A percentile compares a stretch with the other conserved stretches of the same genome.
phyloP scores from a whole-genome alignment of 169 alveolate genomes.

The Perkinsus marinus region DNA sequence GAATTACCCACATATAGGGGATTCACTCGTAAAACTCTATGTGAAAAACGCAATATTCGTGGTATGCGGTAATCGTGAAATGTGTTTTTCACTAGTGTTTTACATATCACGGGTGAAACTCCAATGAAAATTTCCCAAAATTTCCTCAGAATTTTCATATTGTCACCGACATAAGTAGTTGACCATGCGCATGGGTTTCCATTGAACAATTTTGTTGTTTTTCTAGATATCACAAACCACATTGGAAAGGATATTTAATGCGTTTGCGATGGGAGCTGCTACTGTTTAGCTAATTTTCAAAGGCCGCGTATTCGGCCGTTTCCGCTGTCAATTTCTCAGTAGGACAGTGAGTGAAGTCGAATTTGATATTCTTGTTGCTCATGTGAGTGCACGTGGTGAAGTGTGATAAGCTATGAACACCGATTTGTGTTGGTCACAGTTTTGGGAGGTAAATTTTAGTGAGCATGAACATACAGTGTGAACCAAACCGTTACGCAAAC shows the following conservation, averaged over 20 bases:
- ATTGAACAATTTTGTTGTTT: not conserved
- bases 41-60: too few relatives aligned
- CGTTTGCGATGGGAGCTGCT: not conserved
- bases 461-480: not conserved
- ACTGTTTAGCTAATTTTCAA: not conserved
- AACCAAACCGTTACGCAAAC: not conserved
- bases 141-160: not conserved
- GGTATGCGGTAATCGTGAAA: too few relatives aligned
- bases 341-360: not conserved
- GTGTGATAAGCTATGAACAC: not conserved
- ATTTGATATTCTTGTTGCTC: not conserved
- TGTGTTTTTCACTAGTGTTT: too few relatives aligned
- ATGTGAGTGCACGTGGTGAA: not conserved
- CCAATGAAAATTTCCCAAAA: too few relatives aligned
- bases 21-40: too few relatives aligned
- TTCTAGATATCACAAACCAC: not conserved
- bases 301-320: not conserved
- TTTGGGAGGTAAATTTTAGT: not conserved
- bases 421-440: not conserved
- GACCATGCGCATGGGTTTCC: not conserved
- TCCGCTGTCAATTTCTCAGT: not conserved
- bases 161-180: not conserved
- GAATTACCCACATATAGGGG: too few relatives aligned
- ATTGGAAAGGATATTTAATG: not conserved
- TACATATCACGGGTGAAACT: too few relatives aligned